Conservation (phyloP, 805 yeast species). For the Starmerella asiatica region DNA sequence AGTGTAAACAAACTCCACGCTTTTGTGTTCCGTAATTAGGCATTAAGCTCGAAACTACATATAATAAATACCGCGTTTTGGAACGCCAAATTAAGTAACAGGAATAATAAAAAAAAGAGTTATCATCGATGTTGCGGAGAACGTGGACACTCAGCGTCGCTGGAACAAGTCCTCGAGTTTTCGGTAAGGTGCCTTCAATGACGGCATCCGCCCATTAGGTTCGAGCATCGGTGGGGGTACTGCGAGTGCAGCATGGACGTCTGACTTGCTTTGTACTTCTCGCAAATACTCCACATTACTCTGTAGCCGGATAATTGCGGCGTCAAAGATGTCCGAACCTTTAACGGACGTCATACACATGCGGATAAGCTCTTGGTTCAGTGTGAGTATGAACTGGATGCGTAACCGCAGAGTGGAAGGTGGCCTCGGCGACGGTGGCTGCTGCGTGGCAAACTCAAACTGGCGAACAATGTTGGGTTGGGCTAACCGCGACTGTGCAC, state of each 20-base stretch:
- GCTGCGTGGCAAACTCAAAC: constrained; percentile 14
- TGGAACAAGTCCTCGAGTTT: constrained; percentile 25
- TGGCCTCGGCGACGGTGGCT: constrained; percentile 14
- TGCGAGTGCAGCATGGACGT: constrained; percentile 2
- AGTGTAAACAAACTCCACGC: too few relatives aligned
- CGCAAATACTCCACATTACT: constrained; percentile 27
- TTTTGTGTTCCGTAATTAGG: too few relatives aligned
- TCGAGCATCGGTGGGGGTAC: constrained; percentile 24
- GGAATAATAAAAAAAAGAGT: too few relatives aligned
- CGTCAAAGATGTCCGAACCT: constrained; percentile 11
- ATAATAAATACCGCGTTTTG: too few relatives aligned
- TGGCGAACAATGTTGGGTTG: constrained; percentile 10
- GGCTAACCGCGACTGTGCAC: too few relatives aligned
- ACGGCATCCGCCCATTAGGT: constrained; percentile 24
- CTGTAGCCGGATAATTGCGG: constrained; percentile 27
- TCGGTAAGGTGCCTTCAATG: constrained; percentile 25
- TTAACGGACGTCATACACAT: constrained; percentile 4
- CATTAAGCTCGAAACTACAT: too few relatives aligned
- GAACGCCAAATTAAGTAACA: too few relatives aligned
- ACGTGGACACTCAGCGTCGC: too few relatives aligned
- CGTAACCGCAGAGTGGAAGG: constrained; percentile 9
- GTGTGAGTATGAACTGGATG: constrained; percentile 13
- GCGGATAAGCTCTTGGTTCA: constrained; percentile 20
- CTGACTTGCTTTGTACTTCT: constrained; percentile 4
- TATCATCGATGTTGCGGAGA: too few relatives aligned